Base-by-base conservation (phyloP, 768 basidiomycete species). In the Tremella mesenterica region DNA sequence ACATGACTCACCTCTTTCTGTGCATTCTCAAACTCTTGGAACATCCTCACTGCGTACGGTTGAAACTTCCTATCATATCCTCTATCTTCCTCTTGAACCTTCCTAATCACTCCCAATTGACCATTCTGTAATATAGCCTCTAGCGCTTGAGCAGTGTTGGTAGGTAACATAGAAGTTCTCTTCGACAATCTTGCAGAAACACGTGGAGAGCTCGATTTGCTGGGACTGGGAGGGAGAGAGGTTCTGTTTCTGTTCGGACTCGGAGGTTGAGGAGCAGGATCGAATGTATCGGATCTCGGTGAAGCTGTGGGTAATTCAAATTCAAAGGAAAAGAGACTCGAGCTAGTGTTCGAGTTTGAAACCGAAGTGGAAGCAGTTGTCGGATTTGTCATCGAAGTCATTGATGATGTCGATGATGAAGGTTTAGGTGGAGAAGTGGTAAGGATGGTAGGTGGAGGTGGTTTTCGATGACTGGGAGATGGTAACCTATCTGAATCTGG, bases 11-110 rank as follows among this genome's bases (percentile, higher is more conserved):
- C 70, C 64, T 73, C 72, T 55, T 69, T 64, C 59, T 71, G 72
- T 10, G 70, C 72, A 57, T 73, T 67, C 48, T 73, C 72, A 21
- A 73, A 49, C 54, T 73, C 72, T 28, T 69, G 69, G 54, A 73
- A 52, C 70, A 71, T 71, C 50, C 72, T 59, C 23, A 73, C 69
- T 14, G 65, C 65, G 49, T 73, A 73, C 39, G 70, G 67, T 53
- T 73, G 72, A 36, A 68, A 54, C 45, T 63, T 64, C 47, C 52
- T 56, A 45, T 68, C 63, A 49, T 73, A 73, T 25, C 65, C 70
- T 33, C 45, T 54, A 16, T 67, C 63, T 43, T 48, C 36, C 29
- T 39, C 25, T 36, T 28, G 34, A 41, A 25, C 36, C 46, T 44
- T 53, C 4, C 43, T 12, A 4, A 5, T 25, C 20, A 26, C 45